These are phyloP conservation scores for Iris pallida DNA, from an alignment of 116 monocot genomes.

Conservation along the genomic window DNA sequence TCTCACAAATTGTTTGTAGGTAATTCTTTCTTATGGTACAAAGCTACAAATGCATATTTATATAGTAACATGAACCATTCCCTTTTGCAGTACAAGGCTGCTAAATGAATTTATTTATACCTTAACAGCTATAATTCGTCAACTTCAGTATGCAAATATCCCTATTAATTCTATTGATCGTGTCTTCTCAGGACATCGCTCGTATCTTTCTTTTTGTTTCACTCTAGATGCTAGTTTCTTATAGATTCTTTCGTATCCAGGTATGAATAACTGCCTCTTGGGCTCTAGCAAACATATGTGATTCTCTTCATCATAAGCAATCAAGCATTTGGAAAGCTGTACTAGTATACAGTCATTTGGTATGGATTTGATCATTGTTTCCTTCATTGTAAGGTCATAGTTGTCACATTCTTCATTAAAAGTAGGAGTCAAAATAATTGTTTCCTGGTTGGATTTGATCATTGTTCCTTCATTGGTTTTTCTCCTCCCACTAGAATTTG, in stretches of 20 bases:
- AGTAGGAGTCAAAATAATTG: too few species aligned
- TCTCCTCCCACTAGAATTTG: too few species aligned
- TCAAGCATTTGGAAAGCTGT: slow-evolving; percentile 21
- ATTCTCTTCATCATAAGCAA: slow-evolving; percentile 69
- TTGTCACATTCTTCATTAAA: too few species aligned
- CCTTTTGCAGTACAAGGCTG: slow-evolving; percentile 47
- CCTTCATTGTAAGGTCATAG: too few species aligned
- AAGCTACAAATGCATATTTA: not conserved
- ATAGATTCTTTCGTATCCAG: slow-evolving; percentile 31
- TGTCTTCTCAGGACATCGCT: not conserved
- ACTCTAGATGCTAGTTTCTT: not conserved
- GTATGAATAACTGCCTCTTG: slow-evolving; percentile 88
- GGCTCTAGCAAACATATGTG: slow-evolving; percentile 99
- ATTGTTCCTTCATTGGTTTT: too few species aligned
- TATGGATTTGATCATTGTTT: too few species aligned
- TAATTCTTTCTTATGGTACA: slow-evolving; percentile 19
- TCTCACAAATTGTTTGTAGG: slow-evolving; percentile 55
- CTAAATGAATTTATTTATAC: slow-evolving; percentile 66
- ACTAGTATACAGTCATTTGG: too few species aligned
- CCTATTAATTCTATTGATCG: not conserved
- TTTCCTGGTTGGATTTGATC: too few species aligned
- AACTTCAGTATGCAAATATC: slow-evolving; percentile 44
- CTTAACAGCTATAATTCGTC: slow-evolving; percentile 56
- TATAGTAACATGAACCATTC: not conserved
- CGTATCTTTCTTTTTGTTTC: not conserved